phyloP scores from a whole-genome alignment of 805 yeast species.

The Sugiyamaella mastotermitis region DNA sequence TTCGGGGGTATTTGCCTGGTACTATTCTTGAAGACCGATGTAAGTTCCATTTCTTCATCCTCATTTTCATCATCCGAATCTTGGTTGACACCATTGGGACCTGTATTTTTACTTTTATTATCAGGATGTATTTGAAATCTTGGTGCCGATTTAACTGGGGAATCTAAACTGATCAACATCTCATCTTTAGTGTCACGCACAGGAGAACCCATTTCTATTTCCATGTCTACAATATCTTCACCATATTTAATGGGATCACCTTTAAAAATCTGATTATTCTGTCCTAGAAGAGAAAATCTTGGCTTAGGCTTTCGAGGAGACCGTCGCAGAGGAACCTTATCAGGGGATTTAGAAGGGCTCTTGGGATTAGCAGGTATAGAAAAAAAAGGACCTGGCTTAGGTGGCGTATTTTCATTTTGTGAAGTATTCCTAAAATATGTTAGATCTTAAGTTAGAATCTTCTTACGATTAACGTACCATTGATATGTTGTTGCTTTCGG shows the following conservation, averaged over 20 bases:
- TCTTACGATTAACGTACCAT: constrained; percentile 3
- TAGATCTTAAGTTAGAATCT: neutral
- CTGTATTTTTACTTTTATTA: neutral
- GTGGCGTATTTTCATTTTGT: neutral
- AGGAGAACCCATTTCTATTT: too few species aligned
- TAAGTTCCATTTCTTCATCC: constrained; percentile 8
- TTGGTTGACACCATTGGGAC: neutral
- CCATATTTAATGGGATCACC: too few species aligned
- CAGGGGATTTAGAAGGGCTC: constrained; percentile 3
- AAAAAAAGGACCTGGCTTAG: neutral
- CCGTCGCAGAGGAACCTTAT: constrained; percentile 2
- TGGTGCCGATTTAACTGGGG: too few species aligned
- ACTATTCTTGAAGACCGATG: constrained; percentile 3
- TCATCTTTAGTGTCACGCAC: constrained; percentile 5
- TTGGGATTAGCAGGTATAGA: neutral
- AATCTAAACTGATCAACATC: constrained; percentile 11
- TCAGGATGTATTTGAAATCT: neutral
- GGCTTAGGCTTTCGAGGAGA: too few species aligned
- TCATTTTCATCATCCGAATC: constrained; percentile 4
- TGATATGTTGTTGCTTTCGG: constrained; percentile 37
- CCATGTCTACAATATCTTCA: too few species aligned
- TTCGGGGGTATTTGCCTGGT: neutral
- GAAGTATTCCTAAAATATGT: neutral
- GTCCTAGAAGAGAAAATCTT: too few species aligned
- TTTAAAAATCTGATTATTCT: too few species aligned